phyloP scores from a whole-genome alignment of 2,329 filamentous ascomycete genomes.

The Fusarium sublunatum region DNA sequence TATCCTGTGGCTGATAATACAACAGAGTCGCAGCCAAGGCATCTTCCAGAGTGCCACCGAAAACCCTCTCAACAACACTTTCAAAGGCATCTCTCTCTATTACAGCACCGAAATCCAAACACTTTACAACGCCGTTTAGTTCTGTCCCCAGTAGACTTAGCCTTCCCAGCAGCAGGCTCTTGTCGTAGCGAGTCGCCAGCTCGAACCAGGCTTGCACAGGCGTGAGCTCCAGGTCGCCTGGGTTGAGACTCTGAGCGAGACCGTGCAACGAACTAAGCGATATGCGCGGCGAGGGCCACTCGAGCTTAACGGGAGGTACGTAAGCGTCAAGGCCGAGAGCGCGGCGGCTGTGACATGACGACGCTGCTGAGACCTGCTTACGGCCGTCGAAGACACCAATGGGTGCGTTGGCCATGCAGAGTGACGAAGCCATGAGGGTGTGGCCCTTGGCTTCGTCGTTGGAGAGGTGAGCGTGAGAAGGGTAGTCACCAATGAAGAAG shows the following conservation, averaged over 20 bases:
- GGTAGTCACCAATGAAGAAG: constrained; percentile 56
- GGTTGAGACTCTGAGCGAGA: constrained; percentile 60
- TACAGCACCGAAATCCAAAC: constrained; percentile 60
- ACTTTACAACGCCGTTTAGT: constrained; percentile 58
- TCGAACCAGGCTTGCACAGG: constrained; percentile 68
- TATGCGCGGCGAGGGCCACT: constrained; percentile 56
- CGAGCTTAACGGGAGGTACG: constrained; percentile 43
- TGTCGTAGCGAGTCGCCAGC: constrained; percentile 56
- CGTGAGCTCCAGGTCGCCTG: constrained; percentile 57
- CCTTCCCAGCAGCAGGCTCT: constrained; percentile 52
- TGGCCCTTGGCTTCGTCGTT: constrained; percentile 54
- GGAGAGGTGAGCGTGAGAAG: constrained; percentile 48
- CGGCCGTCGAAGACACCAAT: constrained; percentile 48
- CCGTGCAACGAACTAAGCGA: constrained; percentile 57
- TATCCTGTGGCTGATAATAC: constrained; percentile 2
- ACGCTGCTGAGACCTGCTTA: constrained; percentile 33
- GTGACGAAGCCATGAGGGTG: constrained; percentile 58
- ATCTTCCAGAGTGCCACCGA: constrained; percentile 46
- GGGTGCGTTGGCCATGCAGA: constrained; percentile 56
- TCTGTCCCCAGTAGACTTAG: constrained; percentile 55
- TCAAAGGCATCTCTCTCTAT: constrained; percentile 61
- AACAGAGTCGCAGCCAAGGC: constrained; percentile 23
- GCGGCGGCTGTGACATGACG: constrained; percentile 30
- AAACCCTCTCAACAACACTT: constrained; percentile 55
- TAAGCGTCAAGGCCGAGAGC: constrained; percentile 26